Conservation (phyloP, 2,329 filamentous ascomycete species). For the Neoascochyta sp. region DNA sequence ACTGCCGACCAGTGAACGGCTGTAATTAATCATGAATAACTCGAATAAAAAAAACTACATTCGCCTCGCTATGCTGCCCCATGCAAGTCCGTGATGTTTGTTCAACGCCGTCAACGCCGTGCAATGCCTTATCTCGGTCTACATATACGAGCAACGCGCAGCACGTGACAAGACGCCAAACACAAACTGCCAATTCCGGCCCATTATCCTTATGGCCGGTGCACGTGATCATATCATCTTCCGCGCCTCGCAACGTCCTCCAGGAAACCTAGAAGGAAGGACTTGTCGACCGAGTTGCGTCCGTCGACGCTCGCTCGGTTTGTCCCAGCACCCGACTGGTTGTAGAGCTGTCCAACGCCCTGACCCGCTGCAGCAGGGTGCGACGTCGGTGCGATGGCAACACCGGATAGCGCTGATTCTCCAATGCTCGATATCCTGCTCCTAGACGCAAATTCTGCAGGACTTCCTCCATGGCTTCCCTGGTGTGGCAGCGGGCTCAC, state of each 20-base stretch:
- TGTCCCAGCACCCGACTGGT: too few relatives aligned
- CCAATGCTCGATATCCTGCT: constrained; percentile 37
- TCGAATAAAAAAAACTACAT: too few relatives aligned
- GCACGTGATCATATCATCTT: constrained; percentile 16
- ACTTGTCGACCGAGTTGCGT: constrained; percentile 60
- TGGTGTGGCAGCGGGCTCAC: constrained; percentile 36
- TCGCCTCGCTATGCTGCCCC: too few relatives aligned
- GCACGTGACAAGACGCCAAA: too few relatives aligned
- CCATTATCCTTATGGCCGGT: too few relatives aligned
- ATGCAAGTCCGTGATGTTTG: too few relatives aligned
- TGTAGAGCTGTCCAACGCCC: not conserved
- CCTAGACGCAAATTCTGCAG: constrained; percentile 24
- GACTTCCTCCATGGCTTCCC: constrained; percentile 23
- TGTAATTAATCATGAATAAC: too few relatives aligned
- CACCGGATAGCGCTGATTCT: constrained; percentile 17
- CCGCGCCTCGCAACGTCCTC: constrained; percentile 48
- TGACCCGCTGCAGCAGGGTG: constrained; percentile 1
- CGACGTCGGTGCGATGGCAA: constrained; percentile 17
- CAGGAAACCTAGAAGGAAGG: constrained; percentile 72
- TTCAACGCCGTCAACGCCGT: too few relatives aligned
- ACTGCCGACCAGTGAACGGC: too few relatives aligned
- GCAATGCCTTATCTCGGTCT: too few relatives aligned
- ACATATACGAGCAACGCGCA: too few relatives aligned
- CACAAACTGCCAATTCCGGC: too few relatives aligned
- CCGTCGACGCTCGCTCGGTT: constrained; percentile 11